Base-by-base conservation (phyloP, 495 filamentous ascomycete genomes). In the Thozetella sp. region DNA sequence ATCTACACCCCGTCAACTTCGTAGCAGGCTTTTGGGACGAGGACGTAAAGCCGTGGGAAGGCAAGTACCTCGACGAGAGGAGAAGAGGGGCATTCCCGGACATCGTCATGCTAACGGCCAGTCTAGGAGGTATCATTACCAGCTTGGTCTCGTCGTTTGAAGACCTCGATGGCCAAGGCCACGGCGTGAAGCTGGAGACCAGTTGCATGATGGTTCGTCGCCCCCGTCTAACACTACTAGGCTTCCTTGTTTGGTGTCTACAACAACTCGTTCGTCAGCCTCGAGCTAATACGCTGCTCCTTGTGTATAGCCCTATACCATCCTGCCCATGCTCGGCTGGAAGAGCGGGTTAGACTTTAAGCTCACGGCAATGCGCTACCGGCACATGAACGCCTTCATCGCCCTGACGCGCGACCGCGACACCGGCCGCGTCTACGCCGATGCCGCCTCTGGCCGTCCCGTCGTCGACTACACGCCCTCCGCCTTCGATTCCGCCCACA, bases 151-250 rank as follows among this genome's bases (percentile, higher is more conserved):
- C 83, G 34, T 86, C 89, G 50, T 92, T 93, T 58, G 91, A 96
- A 62, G 88, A 97, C 62, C 83, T 93, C 0, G 93, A 97, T 68
- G 84, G 84, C 25, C 76, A 89, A 22, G 91, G 92, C 25, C 92
- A 98, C 63, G 94, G 94, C n/a, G 80, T 78, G 54, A 96, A 94
- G 72, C 73, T 97, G 17, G 90, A 95, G 72, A 76, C 84, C 22
- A 80, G 80, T n/a, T 77, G 79, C 26, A 93, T 92, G 90, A 46
- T 79, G 54, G 77, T 78, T 61, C 55, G 73, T 52, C 22, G 12
- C n/a, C 22, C 54, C 55, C 27, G 30, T 26, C 9, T n/a, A 23
- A 17, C 26, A 62, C 25, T 52, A 59, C 19, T 65, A 48, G 23
- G 22, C 45, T 51, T 56, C 54, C 27, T 52, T 56, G 22, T n/a